Evolutionary conservation across 306 rosid species (phyloP), one percentile per base, ranked within the genome.

Genomic region (Vachellia pachyceras): DNA sequence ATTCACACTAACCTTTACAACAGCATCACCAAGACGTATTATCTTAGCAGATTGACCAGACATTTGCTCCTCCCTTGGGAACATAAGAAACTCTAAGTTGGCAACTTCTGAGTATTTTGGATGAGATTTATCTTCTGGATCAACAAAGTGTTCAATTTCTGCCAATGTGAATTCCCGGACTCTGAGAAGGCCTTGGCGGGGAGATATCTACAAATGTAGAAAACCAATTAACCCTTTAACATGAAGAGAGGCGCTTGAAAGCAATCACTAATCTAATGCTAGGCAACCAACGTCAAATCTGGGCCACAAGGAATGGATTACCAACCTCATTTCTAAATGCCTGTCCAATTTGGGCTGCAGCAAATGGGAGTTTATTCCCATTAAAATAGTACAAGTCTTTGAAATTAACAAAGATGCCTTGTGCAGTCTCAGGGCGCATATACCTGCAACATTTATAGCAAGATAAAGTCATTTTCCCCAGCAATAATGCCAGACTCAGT

Each of bases 381-480:
- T 91, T 91, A 85, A 89, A 89, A 87, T 92, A 92, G 79, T 96
- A 92, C 91, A 96, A 82, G 77, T 94, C 97, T 12, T 88, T 96
- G 45, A 93, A 96, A 79, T 96, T 96, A 61, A 96, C 98, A 77
- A 96, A 96, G 57, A 96, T 96, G 66, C 99, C 99, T 73, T 96
- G 99, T 0, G 99, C 98, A 61, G 97, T 96, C 72, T 96, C 98
- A 11, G 99, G 99, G 13, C 98, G 92, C 99, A 96, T 87, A 81
- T 87, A 94, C 73, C 98, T 94, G 85, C 84, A 82, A 25, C 49
- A 80, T 40, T 75, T 77, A 22, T 81, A 47, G 72, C 41, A 23
- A 60, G 60, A 22, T 41, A 54, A 72, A 36, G 29, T 5, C 15
- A 11, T 54, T 44, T 29, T 42, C 73, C 57, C 36, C 66, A 40